phyloP scores from a whole-genome alignment of 805 yeast genomes.

The Lachancea nothofagi region DNA sequence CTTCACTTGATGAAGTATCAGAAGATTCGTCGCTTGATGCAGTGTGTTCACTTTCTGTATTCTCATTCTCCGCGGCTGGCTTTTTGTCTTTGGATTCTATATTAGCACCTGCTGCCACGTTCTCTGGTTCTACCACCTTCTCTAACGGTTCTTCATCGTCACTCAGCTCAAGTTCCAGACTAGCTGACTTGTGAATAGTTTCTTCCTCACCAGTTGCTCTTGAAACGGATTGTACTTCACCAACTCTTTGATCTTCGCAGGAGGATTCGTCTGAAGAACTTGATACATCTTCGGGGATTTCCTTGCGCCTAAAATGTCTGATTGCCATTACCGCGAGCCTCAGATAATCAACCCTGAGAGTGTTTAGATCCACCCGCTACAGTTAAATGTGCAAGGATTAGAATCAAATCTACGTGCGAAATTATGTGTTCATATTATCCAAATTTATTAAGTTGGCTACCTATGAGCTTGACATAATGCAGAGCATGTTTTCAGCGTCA shows the following conservation, averaged over 20 bases:
- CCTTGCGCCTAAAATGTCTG: slow-evolving; percentile 20
- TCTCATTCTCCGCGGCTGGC: background rate
- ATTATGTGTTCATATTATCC: no score
- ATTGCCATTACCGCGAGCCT: slow-evolving; percentile 14
- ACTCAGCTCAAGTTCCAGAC: background rate
- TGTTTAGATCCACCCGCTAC: no score
- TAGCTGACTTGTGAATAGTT: no score
- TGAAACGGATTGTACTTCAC: no score
- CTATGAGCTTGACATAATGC: no score
- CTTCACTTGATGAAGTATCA: slow-evolving; percentile 15
- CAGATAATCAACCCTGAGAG: background rate
- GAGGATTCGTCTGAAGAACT: slow-evolving; percentile 5
- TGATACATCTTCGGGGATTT: background rate
- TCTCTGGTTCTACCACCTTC: no score
- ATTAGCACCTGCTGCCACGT: slow-evolving; percentile 6
- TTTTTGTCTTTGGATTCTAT: background rate
- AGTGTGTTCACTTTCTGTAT: background rate
- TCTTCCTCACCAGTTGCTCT: no score
- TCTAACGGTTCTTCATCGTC: slow-evolving; percentile 2
- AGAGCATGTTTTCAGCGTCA: no score
- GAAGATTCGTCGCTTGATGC: slow-evolving; percentile 7
- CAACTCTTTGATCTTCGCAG: slow-evolving; percentile 1
- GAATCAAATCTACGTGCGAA: no score
- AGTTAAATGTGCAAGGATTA: no score
- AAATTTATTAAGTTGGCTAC: no score